Conservation (phyloP, 768 basidiomycete genomes). For the Suillus occidentalis region DNA sequence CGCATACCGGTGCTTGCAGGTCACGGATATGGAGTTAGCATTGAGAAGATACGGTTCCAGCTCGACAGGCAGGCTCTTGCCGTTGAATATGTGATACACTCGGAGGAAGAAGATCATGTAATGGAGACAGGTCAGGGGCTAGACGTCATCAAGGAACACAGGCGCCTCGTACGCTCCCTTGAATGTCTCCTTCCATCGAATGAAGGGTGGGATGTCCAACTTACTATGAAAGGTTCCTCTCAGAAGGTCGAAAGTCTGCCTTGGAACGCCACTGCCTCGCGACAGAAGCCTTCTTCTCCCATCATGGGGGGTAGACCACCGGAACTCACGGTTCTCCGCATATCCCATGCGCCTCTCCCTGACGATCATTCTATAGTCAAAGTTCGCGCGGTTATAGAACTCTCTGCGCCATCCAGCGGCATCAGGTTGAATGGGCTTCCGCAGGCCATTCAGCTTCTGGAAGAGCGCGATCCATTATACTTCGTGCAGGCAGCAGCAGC, state of each 20-base stretch:
- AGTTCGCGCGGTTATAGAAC: constrained; percentile 77
- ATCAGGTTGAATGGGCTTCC: constrained; percentile 86
- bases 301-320: constrained; percentile 41
- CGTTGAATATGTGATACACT: constrained; percentile 81
- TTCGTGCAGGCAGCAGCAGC: constrained; percentile 39
- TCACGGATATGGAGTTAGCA: constrained; percentile 79
- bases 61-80: constrained; percentile 80
- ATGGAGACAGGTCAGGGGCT: constrained; percentile 44
- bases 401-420: constrained; percentile 72
- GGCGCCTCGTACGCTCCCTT: constrained; percentile 70
- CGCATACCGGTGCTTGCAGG: constrained; percentile 74
- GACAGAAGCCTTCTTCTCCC: constrained; percentile 36
- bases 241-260: constrained; percentile 70
- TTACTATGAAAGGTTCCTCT: constrained; percentile 72
- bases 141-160: constrained; percentile 70
- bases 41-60: constrained; percentile 79
- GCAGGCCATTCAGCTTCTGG: constrained; percentile 61
- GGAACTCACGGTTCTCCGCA: constrained; percentile 56
- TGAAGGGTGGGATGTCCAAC: constrained; percentile 86
- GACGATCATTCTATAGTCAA: constrained; percentile 80
- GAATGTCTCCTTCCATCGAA: constrained; percentile 77
- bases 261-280: constrained; percentile 66
- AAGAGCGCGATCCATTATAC: constrained; percentile 67
- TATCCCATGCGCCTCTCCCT: constrained; percentile 70
- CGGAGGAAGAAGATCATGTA: constrained; percentile 59